Evolutionary conservation across 2,329 filamentous ascomycete genomes (phyloP).

Genomic region (Huntiella moniliformis): DNA sequence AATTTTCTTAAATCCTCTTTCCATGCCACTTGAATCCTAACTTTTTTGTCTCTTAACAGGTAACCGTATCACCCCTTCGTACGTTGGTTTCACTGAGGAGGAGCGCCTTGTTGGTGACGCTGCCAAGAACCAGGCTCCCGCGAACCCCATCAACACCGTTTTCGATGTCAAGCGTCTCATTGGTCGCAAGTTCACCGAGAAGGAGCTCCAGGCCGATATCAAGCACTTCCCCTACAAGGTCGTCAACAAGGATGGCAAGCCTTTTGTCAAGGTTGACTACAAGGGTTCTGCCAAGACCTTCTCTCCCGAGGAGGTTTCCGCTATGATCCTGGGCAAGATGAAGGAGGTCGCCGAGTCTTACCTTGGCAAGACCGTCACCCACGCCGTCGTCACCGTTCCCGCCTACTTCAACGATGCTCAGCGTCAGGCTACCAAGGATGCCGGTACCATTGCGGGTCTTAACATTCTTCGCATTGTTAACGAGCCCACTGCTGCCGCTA

Average conservation of each 20-base stretch:
- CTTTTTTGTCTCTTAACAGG: slow-evolving; percentile 22
- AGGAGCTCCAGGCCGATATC: slow-evolving; percentile 77
- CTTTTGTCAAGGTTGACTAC: slow-evolving; percentile 59
- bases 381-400: slow-evolving; percentile 83
- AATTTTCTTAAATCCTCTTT: not conserved
- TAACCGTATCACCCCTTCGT: slow-evolving; percentile 89
- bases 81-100: slow-evolving; percentile 91
- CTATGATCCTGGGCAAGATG: slow-evolving; percentile 72
- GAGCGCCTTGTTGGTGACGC: slow-evolving; percentile 95
- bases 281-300: slow-evolving; percentile 47
- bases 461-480: slow-evolving; percentile 94
- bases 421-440: slow-evolving; percentile 91
- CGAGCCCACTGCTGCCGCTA: slow-evolving; percentile 87
- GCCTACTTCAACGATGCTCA: slow-evolving; percentile 99
- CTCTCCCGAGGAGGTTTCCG: slow-evolving; percentile 63
- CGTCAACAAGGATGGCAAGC: slow-evolving; percentile 75
- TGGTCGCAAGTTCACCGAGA: slow-evolving; percentile 65
- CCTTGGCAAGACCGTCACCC: slow-evolving; percentile 64
- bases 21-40: slow-evolving; percentile 6
- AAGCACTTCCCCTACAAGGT: slow-evolving; percentile 99
- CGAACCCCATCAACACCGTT: slow-evolving; percentile 59
- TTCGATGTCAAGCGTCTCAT: slow-evolving; percentile 75
- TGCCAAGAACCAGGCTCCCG: slow-evolving; percentile 83
- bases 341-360: slow-evolving; percentile 66
- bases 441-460: slow-evolving; percentile 75